Evolutionary conservation across 2,329 filamentous ascomycete species (phyloP).

Genomic region (Dactylella cylindrospora): DNA sequence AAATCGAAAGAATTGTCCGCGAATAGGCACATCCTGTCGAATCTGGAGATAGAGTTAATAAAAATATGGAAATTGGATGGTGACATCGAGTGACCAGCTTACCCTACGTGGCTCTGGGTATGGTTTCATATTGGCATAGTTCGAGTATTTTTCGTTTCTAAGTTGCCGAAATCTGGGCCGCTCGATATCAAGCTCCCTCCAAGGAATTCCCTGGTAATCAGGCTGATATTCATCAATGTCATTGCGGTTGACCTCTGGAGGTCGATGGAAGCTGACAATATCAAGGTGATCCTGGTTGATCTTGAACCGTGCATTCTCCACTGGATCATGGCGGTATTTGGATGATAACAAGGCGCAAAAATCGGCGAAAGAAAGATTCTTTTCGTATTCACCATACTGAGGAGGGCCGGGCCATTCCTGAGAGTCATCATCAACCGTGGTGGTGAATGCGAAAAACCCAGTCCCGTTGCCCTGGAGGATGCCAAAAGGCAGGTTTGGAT

Average conservation of each 20-base stretch:
- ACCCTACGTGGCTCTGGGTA: conserved; percentile 45
- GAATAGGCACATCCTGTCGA: conserved; percentile 40
- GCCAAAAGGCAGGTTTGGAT: conserved; percentile 28
- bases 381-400: conserved; percentile 35
- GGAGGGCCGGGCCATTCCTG: conserved; percentile 40
- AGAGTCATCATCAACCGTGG: conserved; percentile 37
- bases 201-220: conserved; percentile 48
- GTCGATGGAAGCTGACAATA: conserved; percentile 41
- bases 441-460: conserved; percentile 26
- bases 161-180: conserved; percentile 42
- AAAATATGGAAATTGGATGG: background rate
- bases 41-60: conserved; percentile 7
- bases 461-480: conserved; percentile 32
- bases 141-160: conserved; percentile 46
- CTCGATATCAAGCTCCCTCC: conserved; percentile 46
- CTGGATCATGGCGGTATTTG: conserved; percentile 29
- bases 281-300: conserved; percentile 35
- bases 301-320: conserved; percentile 33
- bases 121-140: conserved; percentile 47
- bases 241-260: conserved; percentile 42
- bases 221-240: conserved; percentile 45
- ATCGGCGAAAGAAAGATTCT: conserved; percentile 36
- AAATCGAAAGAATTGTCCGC: conserved; percentile 60
- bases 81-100: conserved; percentile 19
- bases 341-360: conserved; percentile 30